Conservation (phyloP, 306 rosid species). For the Hippophae tibetana region DNA sequence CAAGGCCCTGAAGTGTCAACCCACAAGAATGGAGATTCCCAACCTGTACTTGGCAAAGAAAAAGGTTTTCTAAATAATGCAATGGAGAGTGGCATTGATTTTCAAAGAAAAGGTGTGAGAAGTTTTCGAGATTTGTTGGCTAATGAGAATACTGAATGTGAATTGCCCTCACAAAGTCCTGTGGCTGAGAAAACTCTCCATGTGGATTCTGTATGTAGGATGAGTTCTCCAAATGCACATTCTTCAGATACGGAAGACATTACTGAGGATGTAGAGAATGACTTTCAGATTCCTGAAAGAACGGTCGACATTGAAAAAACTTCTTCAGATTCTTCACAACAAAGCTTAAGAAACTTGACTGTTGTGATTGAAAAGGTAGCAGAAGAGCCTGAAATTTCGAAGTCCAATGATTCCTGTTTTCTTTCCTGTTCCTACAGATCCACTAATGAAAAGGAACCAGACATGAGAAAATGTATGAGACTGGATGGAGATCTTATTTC, state of each 20-base stretch:
- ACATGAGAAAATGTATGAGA: conserved; percentile 20
- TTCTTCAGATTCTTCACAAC: conserved; percentile 29
- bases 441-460: conserved; percentile 17
- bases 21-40: conserved; percentile 26
- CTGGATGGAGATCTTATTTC: conserved; percentile 15
- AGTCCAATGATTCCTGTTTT: conserved; percentile 29
- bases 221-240: conserved; percentile 34
- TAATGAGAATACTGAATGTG: conserved; percentile 22
- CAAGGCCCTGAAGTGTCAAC: conserved; percentile 14
- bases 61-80: conserved; percentile 23
- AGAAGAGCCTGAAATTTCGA: conserved; percentile 22
- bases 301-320: conserved; percentile 20
- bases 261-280: conserved; percentile 20
- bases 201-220: conserved; percentile 48
- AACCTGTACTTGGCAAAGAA: conserved; percentile 21
- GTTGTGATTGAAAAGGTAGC: conserved; percentile 24
- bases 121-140: conserved; percentile 26
- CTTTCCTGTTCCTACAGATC: conserved; percentile 22
- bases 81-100: conserved; percentile 21
- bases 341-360: conserved; percentile 24
- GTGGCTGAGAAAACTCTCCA: conserved; percentile 68
- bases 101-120: conserved; percentile 25
- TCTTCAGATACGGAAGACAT: conserved; percentile 30
- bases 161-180: conserved; percentile 32
- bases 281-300: conserved; percentile 24